Base-by-base conservation (phyloP, 1,284 basidiomycete species). In the Naganishia sp. region DNA sequence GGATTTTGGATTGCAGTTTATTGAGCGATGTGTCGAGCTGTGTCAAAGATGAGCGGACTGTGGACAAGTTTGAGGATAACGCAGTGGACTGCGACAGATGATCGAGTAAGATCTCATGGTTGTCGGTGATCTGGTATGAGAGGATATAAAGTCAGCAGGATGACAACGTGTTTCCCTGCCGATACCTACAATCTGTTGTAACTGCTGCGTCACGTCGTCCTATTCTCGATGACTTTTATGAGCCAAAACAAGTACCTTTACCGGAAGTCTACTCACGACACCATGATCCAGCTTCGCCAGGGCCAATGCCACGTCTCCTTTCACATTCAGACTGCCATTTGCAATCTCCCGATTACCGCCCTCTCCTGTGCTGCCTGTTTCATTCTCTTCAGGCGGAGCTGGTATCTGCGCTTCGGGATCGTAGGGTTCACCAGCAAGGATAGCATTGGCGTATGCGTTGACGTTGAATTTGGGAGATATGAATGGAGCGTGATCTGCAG, bases 171-270 rank as follows among this genome's bases (percentile, higher is more conserved):
- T 53, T 13, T 39, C 36, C 21, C 21, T 53, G 23, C 18, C 36
- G 13, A 28, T 42, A 65, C 88, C 73, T 64, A 93, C 92, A 78
- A 94, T 83, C 65, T 83, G 84, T 78, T 90, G 88, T 56, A 95
- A 86, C 77, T 95, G 90, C 74, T 88, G 90, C 33, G 88, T 88
- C 21, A 94, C 87, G 75, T 95, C 92, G 55, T 95, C 93, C 77
- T 78, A 65, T 18, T 39, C 36, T 3, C 36, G 36, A 39, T 13
- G 36, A 39, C 36, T 7, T 7, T 7, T 39, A 39, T 39, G 6
- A 39, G 36, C 36, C 36, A 3, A 36, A 9, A n/a, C 49, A 50
- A 9, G 23, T 28, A 39, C 13, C 36, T 39, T 39, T 9, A 39
- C 13, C 13, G 36, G 36, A 39, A 10, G 36, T 18, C 25, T 16